Evolutionary conservation across 306 rosid species (phyloP).

Genomic region (Begonia masoniana): DNA sequence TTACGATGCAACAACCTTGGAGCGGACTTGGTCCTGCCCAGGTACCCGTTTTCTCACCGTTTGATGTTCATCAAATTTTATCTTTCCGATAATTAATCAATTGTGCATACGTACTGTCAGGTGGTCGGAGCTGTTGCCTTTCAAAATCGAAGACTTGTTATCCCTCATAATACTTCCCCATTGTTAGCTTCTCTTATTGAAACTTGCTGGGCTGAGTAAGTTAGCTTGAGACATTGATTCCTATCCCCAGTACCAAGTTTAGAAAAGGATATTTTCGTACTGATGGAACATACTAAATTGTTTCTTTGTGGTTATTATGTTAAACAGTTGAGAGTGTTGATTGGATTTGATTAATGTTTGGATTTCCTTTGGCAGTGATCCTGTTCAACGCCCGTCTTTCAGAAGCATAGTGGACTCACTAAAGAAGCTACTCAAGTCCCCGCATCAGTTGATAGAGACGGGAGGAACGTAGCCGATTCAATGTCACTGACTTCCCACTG

Average conservation of each 20-base stretch:
- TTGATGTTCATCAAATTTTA: neutral
- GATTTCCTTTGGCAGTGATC: constrained; percentile 43
- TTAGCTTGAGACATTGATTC: neutral
- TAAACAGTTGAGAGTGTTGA: too few relatives aligned
- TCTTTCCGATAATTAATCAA: neutral
- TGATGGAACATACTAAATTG: too few relatives aligned
- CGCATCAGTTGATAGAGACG: constrained; percentile 49
- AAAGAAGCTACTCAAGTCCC: constrained; percentile 81
- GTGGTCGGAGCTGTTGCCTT: constrained; percentile 98
- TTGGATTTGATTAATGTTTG: too few relatives aligned
- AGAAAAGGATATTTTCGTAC: too few relatives aligned
- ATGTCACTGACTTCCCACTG: too few relatives aligned
- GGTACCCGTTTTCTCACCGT: constrained; percentile 17
- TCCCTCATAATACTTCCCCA: constrained; percentile 69
- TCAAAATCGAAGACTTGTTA: constrained; percentile 72
- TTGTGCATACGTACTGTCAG: constrained; percentile 26
- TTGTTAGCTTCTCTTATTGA: constrained; percentile 70
- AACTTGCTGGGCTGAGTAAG: constrained; percentile 98
- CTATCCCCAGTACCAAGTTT: too few relatives aligned
- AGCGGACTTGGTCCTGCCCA: constrained; percentile 79
- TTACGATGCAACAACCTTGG: constrained; percentile 94
- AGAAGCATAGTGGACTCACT: constrained; percentile 52
- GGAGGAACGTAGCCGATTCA: constrained; percentile 27
- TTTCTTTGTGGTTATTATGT: too few relatives aligned
- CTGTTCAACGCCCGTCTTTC: constrained; percentile 63